phyloP scores from a whole-genome alignment of 2,329 filamentous ascomycete genomes.

The Penicillium vulpinum region DNA sequence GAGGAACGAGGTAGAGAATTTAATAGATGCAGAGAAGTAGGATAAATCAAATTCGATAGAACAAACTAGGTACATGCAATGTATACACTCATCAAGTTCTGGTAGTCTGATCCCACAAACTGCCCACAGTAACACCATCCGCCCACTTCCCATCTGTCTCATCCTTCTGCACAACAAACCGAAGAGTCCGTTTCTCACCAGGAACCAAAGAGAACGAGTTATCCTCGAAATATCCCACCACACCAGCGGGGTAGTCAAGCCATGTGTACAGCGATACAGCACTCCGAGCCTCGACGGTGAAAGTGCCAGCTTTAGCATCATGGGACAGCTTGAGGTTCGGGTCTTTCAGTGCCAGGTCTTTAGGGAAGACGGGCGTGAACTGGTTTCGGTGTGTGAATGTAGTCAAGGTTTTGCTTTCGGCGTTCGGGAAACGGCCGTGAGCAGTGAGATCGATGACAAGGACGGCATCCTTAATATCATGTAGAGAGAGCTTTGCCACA shows the following conservation, averaged over 20 bases:
- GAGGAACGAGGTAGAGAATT: too few relatives aligned
- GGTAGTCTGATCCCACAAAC: slow-evolving; percentile 52
- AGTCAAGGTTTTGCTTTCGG: slow-evolving; percentile 28
- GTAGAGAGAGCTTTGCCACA: slow-evolving; percentile 36
- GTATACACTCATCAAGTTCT: not conserved
- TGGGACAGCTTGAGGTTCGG: slow-evolving; percentile 48
- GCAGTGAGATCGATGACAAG: slow-evolving; percentile 49
- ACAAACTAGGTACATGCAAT: not conserved
- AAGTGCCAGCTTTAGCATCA: slow-evolving; percentile 34
- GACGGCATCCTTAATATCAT: slow-evolving; percentile 41
- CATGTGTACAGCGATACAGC: slow-evolving; percentile 58
- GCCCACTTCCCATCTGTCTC: slow-evolving; percentile 47
- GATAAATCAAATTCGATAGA: not conserved
- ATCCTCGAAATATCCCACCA: slow-evolving; percentile 53
- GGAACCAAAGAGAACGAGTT: slow-evolving; percentile 55
- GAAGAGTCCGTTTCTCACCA: slow-evolving; percentile 48
- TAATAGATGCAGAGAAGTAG: not conserved
- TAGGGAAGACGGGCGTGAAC: slow-evolving; percentile 51
- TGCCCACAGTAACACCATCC: slow-evolving; percentile 51
- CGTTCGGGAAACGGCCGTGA: slow-evolving; percentile 51
- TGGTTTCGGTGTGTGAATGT: slow-evolving; percentile 54
- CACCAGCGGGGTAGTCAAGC: slow-evolving; percentile 54
- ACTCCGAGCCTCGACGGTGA: slow-evolving; percentile 50
- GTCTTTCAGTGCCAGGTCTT: slow-evolving; percentile 50
- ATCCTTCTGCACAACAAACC: slow-evolving; percentile 50